These are phyloP conservation scores for Pneumocystis sp. DNA, from an alignment of 1,139 yeast species.

Conservation along the genomic window DNA sequence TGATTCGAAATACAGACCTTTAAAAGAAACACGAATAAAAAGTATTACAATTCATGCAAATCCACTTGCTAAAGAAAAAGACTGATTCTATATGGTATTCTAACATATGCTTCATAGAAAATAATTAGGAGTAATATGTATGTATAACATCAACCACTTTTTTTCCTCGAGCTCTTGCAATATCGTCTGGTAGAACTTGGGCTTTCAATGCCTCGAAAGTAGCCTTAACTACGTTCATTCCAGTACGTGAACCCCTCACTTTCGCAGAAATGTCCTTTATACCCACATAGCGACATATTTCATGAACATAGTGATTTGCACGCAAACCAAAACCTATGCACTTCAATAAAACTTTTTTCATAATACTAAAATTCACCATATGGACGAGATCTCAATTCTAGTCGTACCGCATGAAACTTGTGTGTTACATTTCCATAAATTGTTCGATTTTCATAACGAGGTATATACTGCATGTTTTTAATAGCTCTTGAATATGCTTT, in stretches of 20 bases:
- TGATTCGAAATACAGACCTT: conserved; percentile 30
- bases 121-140: conserved; percentile 39
- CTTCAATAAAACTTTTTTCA: neutral
- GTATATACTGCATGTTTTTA: conserved; percentile 65
- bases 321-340: conserved; percentile 53
- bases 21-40: conserved; percentile 25
- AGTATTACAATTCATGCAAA: conserved; percentile 31
- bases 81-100: neutral
- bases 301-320: conserved; percentile 80
- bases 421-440: conserved; percentile 70
- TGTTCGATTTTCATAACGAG: conserved; percentile 83
- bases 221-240: conserved; percentile 88
- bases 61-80: conserved; percentile 22
- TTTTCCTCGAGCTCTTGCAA: conserved; percentile 88
- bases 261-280: conserved; percentile 86
- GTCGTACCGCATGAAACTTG: conserved; percentile 75
- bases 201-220: conserved; percentile 67
- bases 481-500: conserved; percentile 94
- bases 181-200: conserved; percentile 70
- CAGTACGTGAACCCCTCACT: conserved; percentile 81
- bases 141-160: conserved; percentile 85
- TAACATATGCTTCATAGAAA: neutral
- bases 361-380: conserved; percentile 36
- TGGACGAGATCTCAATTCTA: conserved; percentile 73
- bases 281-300: conserved; percentile 88